phyloP scores from a whole-genome alignment of 306 rosid genomes.

The Ormosia semicastrata region DNA sequence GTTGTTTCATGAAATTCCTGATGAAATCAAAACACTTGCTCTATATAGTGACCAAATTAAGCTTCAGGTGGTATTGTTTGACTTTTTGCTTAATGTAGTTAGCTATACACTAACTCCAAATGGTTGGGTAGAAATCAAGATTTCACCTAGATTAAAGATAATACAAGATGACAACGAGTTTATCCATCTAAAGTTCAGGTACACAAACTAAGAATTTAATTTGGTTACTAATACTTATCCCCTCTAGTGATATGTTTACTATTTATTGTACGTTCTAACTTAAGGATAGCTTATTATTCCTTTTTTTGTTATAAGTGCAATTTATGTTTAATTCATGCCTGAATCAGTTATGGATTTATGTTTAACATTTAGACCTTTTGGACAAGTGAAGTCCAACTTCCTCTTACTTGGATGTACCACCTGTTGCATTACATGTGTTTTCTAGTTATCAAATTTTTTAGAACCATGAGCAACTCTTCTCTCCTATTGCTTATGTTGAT shows the following conservation, averaged over 20 bases:
- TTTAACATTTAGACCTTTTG: background rate
- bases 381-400: background rate
- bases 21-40: conserved; percentile 56
- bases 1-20: conserved; percentile 67
- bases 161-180: conserved; percentile 57
- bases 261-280: background rate
- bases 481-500: background rate
- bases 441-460: background rate
- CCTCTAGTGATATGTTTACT: background rate
- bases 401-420: background rate
- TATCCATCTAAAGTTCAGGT: conserved; percentile 71
- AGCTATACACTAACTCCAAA: conserved; percentile 55
- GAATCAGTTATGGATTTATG: background rate
- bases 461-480: background rate
- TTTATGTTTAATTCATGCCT: background rate
- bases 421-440: background rate
- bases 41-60: conserved; percentile 75
- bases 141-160: conserved; percentile 54
- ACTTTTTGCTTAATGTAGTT: conserved; percentile 63
- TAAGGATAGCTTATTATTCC: background rate
- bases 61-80: conserved; percentile 77
- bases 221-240: conserved; percentile 1
- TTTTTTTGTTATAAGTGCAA: background rate
- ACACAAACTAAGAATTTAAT: conserved; percentile 11
- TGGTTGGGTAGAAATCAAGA: conserved; percentile 76